These are phyloP conservation scores for Poronia punctata DNA, from an alignment of 495 filamentous ascomycete genomes.

Conservation along the genomic window DNA sequence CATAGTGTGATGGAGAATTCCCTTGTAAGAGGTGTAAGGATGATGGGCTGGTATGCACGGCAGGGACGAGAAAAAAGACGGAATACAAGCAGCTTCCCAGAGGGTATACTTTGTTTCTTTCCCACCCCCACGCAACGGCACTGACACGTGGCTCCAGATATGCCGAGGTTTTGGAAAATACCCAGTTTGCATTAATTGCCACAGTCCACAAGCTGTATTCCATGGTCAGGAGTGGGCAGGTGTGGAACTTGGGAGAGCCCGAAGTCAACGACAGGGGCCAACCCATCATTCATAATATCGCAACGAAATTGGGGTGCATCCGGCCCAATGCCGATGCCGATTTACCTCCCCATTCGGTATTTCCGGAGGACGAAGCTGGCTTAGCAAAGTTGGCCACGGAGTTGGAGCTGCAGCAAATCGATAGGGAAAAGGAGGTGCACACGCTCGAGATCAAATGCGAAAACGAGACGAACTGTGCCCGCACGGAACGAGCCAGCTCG, in stretches of 20 bases:
- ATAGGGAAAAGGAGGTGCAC: slow-evolving; percentile 23
- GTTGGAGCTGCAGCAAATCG: slow-evolving; percentile 36
- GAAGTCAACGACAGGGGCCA: slow-evolving; percentile 50
- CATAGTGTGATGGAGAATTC: slow-evolving; percentile 57
- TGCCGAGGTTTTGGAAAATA: slow-evolving; percentile 52
- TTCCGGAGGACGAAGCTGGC: slow-evolving; percentile 48
- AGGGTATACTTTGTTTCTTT: too few species aligned
- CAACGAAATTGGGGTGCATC: slow-evolving; percentile 50
- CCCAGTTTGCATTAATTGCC: slow-evolving; percentile 48
- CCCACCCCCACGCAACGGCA: too few species aligned
- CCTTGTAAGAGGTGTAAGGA: slow-evolving; percentile 63
- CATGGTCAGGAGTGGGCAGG: slow-evolving; percentile 48
- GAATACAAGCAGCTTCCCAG: slow-evolving; percentile 52
- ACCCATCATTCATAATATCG: slow-evolving; percentile 51
- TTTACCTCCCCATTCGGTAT: slow-evolving; percentile 44
- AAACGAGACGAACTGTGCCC: slow-evolving; percentile 27
- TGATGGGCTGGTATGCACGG: slow-evolving; percentile 51
- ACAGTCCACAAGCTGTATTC: slow-evolving; percentile 53
- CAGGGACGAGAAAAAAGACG: slow-evolving; percentile 51
- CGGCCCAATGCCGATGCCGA: slow-evolving; percentile 48
- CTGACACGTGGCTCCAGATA: slow-evolving; percentile 36
- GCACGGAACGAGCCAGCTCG: slow-evolving; percentile 43
- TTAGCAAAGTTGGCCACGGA: slow-evolving; percentile 43
- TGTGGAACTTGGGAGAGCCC: slow-evolving; percentile 49
- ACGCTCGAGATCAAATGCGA: slow-evolving; percentile 28